These are phyloP conservation scores for Eucalyptus microcorys DNA, from an alignment of 345 rosid species.

Conservation along the genomic window DNA sequence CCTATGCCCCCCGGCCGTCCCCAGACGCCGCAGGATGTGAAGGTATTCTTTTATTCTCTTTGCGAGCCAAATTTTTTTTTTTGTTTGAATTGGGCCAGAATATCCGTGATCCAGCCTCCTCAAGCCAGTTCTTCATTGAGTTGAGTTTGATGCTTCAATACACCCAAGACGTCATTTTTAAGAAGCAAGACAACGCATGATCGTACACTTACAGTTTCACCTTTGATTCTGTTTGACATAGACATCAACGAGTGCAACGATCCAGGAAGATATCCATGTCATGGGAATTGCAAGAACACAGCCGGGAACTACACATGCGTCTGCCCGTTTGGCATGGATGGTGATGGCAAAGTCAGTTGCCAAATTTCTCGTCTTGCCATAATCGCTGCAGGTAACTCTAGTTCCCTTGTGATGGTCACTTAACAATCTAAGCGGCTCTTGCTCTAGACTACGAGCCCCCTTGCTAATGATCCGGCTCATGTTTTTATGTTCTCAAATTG, in stretches of 20 bases:
- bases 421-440: background rate
- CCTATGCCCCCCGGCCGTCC: background rate
- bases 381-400: background rate
- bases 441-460: background rate
- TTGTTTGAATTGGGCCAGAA: no score
- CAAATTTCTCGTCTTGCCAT: rapidly evolving
- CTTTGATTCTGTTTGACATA: background rate
- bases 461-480: background rate
- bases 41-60: background rate
- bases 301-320: background rate
- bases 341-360: background rate
- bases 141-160: no score
- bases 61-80: no score
- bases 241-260: background rate
- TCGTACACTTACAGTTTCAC: no score
- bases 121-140: no score
- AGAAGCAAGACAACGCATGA: no score
- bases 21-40: no score
- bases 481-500: background rate
- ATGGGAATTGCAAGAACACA: background rate
- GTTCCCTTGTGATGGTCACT: rapidly evolving
- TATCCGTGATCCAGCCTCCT: no score
- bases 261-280: background rate
- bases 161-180: no score
- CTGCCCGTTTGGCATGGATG: background rate